These are phyloP conservation scores for Phytophthora sp. DNA, from an alignment of 352 stramenopile species.

Conservation along the genomic window DNA sequence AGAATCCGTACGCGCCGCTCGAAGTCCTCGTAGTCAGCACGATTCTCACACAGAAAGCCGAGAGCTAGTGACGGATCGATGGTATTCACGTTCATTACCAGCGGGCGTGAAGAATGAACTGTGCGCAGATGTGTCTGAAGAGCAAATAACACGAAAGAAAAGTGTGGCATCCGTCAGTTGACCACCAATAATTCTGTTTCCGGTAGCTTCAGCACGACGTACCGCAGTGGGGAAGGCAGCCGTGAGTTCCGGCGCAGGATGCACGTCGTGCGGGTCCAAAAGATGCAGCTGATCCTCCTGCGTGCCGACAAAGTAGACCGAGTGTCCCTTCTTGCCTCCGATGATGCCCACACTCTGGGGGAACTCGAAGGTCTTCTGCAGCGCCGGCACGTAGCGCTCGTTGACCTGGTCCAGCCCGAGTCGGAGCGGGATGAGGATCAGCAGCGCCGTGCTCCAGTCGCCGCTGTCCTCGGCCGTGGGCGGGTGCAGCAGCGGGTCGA, in stretches of 20 bases:
- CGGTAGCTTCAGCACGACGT: neutral
- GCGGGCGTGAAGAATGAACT: constrained; percentile 55
- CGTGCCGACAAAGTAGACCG: constrained; percentile 95
- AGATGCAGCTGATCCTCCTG: constrained; percentile 83
- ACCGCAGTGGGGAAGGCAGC: constrained; percentile 76
- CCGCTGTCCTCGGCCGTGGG: constrained; percentile 47
- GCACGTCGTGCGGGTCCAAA: constrained; percentile 87
- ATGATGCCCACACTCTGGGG: constrained; percentile 95
- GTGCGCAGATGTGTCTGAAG: constrained; percentile 64
- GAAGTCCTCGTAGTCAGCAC: constrained; percentile 77
- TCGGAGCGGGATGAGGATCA: constrained; percentile 93
- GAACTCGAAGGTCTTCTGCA: constrained; percentile 87
- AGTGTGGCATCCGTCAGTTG: neutral
- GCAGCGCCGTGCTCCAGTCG: constrained; percentile 87
- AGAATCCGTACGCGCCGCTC: constrained; percentile 52
- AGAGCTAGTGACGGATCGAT: constrained; percentile 95
- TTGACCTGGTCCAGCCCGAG: constrained; percentile 92
- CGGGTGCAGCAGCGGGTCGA: constrained; percentile 85
- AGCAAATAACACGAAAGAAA: neutral
- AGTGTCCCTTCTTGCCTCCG: constrained; percentile 93
- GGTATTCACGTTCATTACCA: constrained; percentile 84
- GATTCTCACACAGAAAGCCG: constrained; percentile 91
- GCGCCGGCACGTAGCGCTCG: constrained; percentile 73
- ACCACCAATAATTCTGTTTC: neutral
- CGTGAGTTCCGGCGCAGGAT: constrained; percentile 70